Evolutionary conservation across 2,329 filamentous ascomycete genomes (phyloP), one percentile per base, ranked within the genome.

Genomic region (Botryotinia narcissicola): DNA sequence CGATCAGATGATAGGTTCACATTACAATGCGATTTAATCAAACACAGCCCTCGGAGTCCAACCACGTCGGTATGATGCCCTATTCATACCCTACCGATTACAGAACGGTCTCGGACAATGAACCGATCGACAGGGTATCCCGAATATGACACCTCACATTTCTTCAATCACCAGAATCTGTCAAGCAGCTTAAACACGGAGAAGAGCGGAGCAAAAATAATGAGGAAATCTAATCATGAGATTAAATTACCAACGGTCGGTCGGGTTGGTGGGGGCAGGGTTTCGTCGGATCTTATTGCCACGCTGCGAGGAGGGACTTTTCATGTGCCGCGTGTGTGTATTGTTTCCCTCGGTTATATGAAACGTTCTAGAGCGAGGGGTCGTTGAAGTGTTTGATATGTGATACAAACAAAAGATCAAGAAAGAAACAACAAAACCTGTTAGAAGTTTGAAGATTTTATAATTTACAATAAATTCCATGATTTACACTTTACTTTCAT

Each of bases 341-440:
- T 67, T 68, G 10, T 42, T 42, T 69, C 25, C 64, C 66, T 69
- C 66, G 66, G 66, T 32, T 69, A 69, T 69, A 7, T 42, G 40
- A 29, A 57, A 40, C 20, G 48, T 20, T 40, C 66, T 69, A 69
- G 37, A 29, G 51, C 18, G 66, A 32, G 48, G 44, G 66, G 66
- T 68, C 2, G 66, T 54, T 42, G 18, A 42, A 40, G 48, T 25
- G 25, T 42, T 5, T 42, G 22, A 40, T 25, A 29, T 42, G 25
- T 42, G 35, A 57, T 29, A 29, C 46, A 54, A 66, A 25, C 29
- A 66, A 67, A 25, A 32, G 35, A 66, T 35, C 25, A 40, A 67
- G 32, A n/a, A 51, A 46, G 29, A 14, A 51, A 40, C 35, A 12
- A 22, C 54, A 54, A 2, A 3, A n/a, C 5, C 3, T 20, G 9